Evolutionary conservation across 768 basidiomycete genomes (phyloP).

Genomic region (Trametes villosa): DNA sequence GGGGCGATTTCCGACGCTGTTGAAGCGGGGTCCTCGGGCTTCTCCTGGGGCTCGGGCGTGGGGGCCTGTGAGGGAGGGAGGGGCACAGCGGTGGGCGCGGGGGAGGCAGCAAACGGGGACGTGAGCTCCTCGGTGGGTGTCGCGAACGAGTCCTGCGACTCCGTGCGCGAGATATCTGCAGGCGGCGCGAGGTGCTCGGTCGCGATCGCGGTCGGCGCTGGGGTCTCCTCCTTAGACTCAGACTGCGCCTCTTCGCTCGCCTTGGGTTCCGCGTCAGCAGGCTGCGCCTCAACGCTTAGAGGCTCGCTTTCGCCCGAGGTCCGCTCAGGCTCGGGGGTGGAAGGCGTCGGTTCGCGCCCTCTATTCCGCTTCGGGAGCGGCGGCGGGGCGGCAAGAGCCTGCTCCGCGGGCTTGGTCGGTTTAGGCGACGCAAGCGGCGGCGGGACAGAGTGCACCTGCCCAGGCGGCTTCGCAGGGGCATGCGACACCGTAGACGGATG

Average conservation of each 20-base stretch:
- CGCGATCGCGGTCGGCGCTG: not conserved
- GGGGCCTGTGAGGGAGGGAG: conserved; percentile 24
- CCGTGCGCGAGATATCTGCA: conserved; percentile 13
- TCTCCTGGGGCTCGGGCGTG: conserved; percentile 19
- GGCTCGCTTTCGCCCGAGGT: not conserved
- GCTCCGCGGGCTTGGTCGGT: conserved; percentile 2
- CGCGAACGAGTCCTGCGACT: conserved; percentile 30
- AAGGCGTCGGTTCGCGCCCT: not conserved
- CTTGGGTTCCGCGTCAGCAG: not conserved
- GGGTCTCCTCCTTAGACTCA: not conserved
- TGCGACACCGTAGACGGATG: conserved; percentile 24
- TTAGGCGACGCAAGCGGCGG: conserved; percentile 34
- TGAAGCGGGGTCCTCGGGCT: not conserved
- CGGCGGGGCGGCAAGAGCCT: conserved; percentile 25
- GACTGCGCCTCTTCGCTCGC: not conserved
- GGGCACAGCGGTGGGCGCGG: conserved; percentile 22
- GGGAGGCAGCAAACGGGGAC: conserved; percentile 10
- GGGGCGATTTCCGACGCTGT: not conserved
- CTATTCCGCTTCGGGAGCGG: conserved; percentile 35
- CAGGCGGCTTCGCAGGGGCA: conserved; percentile 1
- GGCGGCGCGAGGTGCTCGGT: conserved; percentile 6
- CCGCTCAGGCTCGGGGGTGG: not conserved
- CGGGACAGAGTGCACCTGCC: conserved; percentile 13
- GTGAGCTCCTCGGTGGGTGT: conserved; percentile 31
- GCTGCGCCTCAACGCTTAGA: not conserved